phyloP scores from a whole-genome alignment of 2,329 filamentous ascomycete species.

The Trematosphaeria pertusa region DNA sequence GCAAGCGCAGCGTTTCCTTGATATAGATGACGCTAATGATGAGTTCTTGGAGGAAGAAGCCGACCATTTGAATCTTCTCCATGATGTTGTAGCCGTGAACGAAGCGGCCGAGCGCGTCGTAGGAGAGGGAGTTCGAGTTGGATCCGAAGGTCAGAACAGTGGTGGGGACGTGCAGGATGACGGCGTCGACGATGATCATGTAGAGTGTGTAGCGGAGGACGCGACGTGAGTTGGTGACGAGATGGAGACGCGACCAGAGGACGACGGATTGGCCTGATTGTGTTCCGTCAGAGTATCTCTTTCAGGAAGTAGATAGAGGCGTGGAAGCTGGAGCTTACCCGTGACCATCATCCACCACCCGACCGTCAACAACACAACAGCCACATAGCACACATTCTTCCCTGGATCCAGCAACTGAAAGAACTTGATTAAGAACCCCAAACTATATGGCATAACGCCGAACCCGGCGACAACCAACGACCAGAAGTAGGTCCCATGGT shows the following conservation, averaged over 20 bases:
- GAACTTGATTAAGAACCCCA: constrained; percentile 57
- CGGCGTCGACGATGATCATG: constrained; percentile 64
- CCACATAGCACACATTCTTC: constrained; percentile 39
- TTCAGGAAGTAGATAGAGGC: background rate
- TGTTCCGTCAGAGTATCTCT: background rate
- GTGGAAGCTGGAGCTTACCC: constrained; percentile 17
- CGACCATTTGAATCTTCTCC: constrained; percentile 55
- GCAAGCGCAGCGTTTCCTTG: constrained; percentile 59
- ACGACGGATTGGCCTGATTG: constrained; percentile 63
- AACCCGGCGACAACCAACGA: constrained; percentile 52
- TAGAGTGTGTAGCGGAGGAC: constrained; percentile 59
- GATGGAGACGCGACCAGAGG: constrained; percentile 67
- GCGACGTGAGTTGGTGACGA: constrained; percentile 61
- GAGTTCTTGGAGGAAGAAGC: constrained; percentile 52
- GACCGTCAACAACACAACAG: constrained; percentile 55
- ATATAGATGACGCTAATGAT: constrained; percentile 57
- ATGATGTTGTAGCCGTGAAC: constrained; percentile 49
- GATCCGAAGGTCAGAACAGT: constrained; percentile 63
- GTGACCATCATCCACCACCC: constrained; percentile 69
- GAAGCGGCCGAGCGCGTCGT: constrained; percentile 31
- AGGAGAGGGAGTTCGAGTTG: constrained; percentile 45
- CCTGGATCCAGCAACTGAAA: constrained; percentile 40
- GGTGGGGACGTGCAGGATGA: constrained; percentile 62
- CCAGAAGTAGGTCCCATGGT: constrained; percentile 59
- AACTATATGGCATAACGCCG: constrained; percentile 55